A percentile compares a stretch with the other conserved stretches of the same genome.
phyloP scores from a whole-genome alignment of 371 early-diverging fungal genomes.

The Mucor indicus region DNA sequence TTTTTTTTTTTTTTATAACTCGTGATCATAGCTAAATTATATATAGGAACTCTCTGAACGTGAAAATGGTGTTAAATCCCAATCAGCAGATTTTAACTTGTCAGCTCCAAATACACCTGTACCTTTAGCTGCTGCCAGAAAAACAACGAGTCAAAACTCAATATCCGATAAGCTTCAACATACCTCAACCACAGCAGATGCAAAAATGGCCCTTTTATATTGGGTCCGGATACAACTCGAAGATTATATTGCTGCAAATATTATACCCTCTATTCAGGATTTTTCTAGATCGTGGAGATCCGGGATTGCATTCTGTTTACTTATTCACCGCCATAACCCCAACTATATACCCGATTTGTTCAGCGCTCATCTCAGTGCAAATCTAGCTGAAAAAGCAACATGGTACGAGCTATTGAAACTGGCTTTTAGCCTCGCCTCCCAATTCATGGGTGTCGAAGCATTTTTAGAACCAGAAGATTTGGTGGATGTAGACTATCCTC shows the following conservation, averaged over 20 bases:
- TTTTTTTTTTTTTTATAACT: neutral
- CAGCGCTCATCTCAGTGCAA: constrained; percentile 20
- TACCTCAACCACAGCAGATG: constrained; percentile 58
- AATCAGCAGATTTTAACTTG: constrained; percentile 13
- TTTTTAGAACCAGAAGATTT: constrained; percentile 48
- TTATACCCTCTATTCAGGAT: constrained; percentile 61
- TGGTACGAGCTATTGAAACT: constrained; percentile 33
- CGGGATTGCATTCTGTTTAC: constrained; percentile 69
- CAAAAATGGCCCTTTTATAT: constrained; percentile 56
- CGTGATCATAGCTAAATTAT: constrained; percentile 39
- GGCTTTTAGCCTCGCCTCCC: constrained; percentile 34
- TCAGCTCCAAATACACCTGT: constrained; percentile 13
- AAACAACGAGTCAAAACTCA: constrained; percentile 13
- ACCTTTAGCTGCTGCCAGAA: constrained; percentile 10
- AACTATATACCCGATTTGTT: constrained; percentile 60
- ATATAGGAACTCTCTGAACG: constrained; percentile 17
- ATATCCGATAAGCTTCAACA: constrained; percentile 24
- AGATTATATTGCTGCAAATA: constrained; percentile 54
- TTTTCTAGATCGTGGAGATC: constrained; percentile 73
- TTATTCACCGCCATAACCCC: constrained; percentile 71
- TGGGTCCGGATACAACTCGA: constrained; percentile 73
- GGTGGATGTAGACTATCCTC: constrained; percentile 46
- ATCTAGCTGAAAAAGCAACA: constrained; percentile 27
- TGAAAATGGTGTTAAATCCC: constrained; percentile 17
- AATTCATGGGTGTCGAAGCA: constrained; percentile 35